Evolutionary conservation across 805 yeast genomes (phyloP).

Genomic region (Phaffomyces antillensis): DNA sequence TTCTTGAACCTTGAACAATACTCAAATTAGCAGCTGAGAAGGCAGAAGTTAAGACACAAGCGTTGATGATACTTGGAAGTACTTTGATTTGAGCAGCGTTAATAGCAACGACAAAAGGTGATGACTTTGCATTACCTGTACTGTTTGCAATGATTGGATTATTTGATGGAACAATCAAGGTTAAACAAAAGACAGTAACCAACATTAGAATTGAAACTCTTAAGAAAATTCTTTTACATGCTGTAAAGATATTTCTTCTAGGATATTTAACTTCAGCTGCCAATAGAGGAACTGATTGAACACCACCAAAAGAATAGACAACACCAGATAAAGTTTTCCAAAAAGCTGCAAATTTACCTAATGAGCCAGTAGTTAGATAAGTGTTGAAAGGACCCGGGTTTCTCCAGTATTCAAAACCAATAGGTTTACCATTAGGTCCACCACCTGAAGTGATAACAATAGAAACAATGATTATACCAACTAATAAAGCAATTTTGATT

Average conservation of each 20-base stretch:
- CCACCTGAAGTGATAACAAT: conserved; percentile 56
- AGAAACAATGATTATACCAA: conserved; percentile 51
- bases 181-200: conserved; percentile 25
- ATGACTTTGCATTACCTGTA: conserved; percentile 26
- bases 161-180: conserved; percentile 27
- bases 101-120: conserved; percentile 35
- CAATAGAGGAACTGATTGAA: conserved; percentile 42
- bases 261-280: conserved; percentile 31
- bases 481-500: conserved; percentile 54
- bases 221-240: conserved; percentile 26
- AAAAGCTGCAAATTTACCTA: conserved; percentile 25
- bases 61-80: conserved; percentile 31
- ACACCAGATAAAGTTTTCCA: conserved; percentile 32
- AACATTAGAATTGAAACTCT: conserved; percentile 26
- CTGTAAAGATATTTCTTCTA: conserved; percentile 26
- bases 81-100: conserved; percentile 39
- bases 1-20: conserved; percentile 26
- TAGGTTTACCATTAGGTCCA: conserved; percentile 38
- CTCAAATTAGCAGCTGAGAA: conserved; percentile 30
- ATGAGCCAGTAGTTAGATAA: conserved; percentile 12
- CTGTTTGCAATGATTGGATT: conserved; percentile 23
- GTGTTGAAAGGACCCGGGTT: conserved; percentile 11
- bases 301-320: conserved; percentile 31
- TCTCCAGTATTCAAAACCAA: conserved; percentile 29
- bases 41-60: conserved; percentile 32